Conservation (phyloP, 129 eudicot species). For the Saposhnikovia divaricata region DNA sequence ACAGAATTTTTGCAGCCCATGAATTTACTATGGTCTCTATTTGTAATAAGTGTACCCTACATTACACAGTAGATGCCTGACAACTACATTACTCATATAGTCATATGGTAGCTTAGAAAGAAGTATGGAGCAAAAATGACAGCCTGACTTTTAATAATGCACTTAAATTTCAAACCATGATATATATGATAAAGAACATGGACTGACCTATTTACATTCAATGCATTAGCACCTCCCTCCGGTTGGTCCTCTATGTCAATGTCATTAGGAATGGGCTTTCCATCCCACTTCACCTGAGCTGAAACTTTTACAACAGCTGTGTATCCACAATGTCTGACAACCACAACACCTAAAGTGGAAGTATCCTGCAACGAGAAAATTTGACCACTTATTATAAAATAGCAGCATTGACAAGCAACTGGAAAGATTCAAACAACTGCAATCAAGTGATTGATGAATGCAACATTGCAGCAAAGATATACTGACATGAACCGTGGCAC, state of each 20-base stretch:
- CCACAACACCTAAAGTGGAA: conserved; percentile 81
- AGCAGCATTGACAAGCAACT: background rate
- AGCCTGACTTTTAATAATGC: background rate
- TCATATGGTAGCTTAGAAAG: background rate
- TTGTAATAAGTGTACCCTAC: background rate
- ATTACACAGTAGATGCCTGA: background rate
- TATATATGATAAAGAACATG: background rate
- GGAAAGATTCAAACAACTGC: background rate
- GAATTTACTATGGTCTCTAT: background rate
- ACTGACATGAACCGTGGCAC: conserved; percentile 88
- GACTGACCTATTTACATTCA: conserved; percentile 86
- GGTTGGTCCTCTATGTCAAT: conserved; percentile 87
- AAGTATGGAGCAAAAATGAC: background rate
- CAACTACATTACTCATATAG: background rate
- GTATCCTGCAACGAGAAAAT: conserved; percentile 62
- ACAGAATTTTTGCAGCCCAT: background rate
- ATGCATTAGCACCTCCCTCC: conserved; percentile 95
- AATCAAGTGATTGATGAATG: background rate
- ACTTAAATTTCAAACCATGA: too few species aligned
- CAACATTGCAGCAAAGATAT: background rate
- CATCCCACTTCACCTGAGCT: conserved; percentile 58
- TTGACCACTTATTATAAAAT: conserved; percentile 8
- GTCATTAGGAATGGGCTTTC: conserved; percentile 53
- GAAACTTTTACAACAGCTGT: conserved; percentile 82
- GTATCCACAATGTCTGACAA: conserved; percentile 87